Evolutionary conservation across 116 monocot genomes (phyloP).

Genomic region (Posidonia oceanica): DNA sequence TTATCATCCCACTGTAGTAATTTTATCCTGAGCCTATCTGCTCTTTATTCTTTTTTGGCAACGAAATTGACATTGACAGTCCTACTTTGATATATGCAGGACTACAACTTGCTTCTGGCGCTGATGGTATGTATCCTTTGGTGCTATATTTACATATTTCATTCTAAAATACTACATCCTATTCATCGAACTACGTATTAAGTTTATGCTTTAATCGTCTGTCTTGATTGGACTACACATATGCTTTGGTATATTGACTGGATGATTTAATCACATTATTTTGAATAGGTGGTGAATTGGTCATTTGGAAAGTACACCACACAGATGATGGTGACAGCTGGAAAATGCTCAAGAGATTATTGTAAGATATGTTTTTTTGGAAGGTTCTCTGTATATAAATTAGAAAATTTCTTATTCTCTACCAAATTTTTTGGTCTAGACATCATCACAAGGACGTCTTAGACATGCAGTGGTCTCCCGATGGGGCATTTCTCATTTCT

Average conservation of each 20-base stretch:
- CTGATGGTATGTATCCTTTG: slow-evolving; percentile 63
- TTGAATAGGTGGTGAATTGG: slow-evolving; percentile 66
- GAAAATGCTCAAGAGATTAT: slow-evolving; percentile 80
- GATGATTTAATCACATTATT: not conserved
- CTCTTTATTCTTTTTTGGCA: no score
- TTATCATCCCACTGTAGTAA: no score
- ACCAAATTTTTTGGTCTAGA: slow-evolving; percentile 22
- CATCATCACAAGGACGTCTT: slow-evolving; percentile 96
- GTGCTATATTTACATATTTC: slow-evolving; percentile 5
- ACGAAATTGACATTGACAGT: not conserved
- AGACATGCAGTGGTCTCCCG: slow-evolving; percentile 89
- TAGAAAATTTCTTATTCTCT: not conserved
- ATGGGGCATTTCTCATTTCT: slow-evolving; percentile 64
- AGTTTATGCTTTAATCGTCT: not conserved
- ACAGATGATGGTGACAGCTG: slow-evolving; percentile 53
- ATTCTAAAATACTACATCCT: not conserved
- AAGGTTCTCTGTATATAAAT: not conserved
- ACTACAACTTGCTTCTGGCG: slow-evolving; percentile 81
- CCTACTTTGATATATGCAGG: slow-evolving; percentile 29
- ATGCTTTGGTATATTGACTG: not conserved
- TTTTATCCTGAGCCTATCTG: no score
- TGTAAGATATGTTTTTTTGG: slow-evolving; percentile 33
- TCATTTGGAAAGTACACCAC: slow-evolving; percentile 74
- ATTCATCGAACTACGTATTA: no score
- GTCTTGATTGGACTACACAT: not conserved